Percentiles rank a stretch among this genome's conserved stretches.
Conservation (phyloP, 345 rosid species). For the rapeseed (Brassica napus) region DNA sequence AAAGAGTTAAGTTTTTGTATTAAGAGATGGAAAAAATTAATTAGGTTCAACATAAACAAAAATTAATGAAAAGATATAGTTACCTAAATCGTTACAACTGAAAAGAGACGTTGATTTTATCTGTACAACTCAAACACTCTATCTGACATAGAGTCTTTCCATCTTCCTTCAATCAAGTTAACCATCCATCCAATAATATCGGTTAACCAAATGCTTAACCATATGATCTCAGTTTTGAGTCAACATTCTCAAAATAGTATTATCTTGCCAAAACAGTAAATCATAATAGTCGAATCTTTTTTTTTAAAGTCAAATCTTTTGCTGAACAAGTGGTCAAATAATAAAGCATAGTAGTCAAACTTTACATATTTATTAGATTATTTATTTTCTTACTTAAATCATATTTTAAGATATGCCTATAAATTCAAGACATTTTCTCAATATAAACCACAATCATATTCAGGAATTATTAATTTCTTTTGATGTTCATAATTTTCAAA, state of each 20-base stretch:
- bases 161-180: neutral
- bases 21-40: no score
- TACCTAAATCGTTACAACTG: no score
- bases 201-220: neutral
- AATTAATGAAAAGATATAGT: no score
- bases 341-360: neutral
- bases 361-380: neutral
- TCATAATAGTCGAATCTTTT: neutral
- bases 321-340: neutral
- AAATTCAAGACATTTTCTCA: neutral
- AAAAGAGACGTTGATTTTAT: no score
- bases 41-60: no score
- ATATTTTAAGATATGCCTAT: neutral
- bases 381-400: neutral
- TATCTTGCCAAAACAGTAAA: neutral
- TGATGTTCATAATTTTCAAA: neutral
- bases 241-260: no score
- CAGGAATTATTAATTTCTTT: neutral
- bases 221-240: no score
- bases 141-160: no score
- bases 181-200: neutral
- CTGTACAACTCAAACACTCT: no score
- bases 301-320: no score
- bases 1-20: no score
- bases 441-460: neutral